A percentile compares a stretch with the other conserved stretches of the same genome.
These are phyloP conservation scores for Alternaria sp. DNA, from an alignment of 2,329 filamentous ascomycete species.

Conservation along the genomic window DNA sequence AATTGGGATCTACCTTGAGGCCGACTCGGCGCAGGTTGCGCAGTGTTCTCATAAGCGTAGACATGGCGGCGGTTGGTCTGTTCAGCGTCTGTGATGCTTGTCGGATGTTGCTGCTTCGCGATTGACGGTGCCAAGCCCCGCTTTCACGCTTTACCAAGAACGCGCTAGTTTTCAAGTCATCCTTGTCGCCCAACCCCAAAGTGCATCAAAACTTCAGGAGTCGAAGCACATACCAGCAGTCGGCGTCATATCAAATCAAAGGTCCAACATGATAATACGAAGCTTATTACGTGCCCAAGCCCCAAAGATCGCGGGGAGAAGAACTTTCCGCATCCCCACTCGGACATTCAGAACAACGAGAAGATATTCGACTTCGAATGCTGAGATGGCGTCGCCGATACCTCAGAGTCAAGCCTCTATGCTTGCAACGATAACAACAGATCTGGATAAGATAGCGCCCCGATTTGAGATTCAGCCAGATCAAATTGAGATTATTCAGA, in stretches of 20 bases:
- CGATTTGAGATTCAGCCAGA: constrained; percentile 85
- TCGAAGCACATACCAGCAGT: constrained; percentile 6
- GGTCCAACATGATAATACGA: constrained; percentile 45
- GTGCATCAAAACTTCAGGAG: constrained; percentile 41
- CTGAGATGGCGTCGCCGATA: constrained; percentile 36
- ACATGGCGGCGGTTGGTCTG: constrained; percentile 70
- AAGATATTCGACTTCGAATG: constrained; percentile 46
- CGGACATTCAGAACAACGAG: constrained; percentile 31
- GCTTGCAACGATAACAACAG: constrained; percentile 69
- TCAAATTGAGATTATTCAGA: constrained; percentile 79
- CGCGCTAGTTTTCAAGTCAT: constrained; percentile 11
- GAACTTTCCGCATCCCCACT: constrained; percentile 23
- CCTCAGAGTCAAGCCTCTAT: constrained; percentile 60
- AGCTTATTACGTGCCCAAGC: constrained; percentile 35
- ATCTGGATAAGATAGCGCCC: constrained; percentile 90
- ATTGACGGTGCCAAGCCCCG: constrained; percentile 37
- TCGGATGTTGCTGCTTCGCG: constrained; percentile 26
- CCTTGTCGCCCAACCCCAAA: constrained; percentile 19
- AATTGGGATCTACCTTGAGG: constrained; percentile 71
- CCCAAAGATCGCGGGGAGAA: constrained; percentile 27
- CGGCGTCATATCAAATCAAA: neutral
- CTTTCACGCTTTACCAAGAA: constrained; percentile 8
- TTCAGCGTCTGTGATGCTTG: constrained; percentile 22
- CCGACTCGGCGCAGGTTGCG: constrained; percentile 88
- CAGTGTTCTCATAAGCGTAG: constrained; percentile 85